phyloP scores from a whole-genome alignment of 768 basidiomycete genomes.

The Boletus subparvulus region DNA sequence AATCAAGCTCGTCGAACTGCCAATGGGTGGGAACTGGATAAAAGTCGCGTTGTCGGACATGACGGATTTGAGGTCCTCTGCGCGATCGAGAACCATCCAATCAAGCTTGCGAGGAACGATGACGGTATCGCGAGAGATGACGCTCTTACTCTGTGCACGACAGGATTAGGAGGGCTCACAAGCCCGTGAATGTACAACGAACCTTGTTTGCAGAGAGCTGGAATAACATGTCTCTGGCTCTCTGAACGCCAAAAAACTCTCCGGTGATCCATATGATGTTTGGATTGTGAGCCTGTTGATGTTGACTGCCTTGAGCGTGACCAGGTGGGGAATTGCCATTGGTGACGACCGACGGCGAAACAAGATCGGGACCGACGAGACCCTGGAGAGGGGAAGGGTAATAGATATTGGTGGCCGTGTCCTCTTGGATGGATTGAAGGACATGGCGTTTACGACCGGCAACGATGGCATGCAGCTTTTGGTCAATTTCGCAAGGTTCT shows the following conservation, averaged over 20 bases:
- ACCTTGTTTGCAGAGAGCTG: conserved; percentile 88
- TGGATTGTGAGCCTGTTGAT: conserved; percentile 50
- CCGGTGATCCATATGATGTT: conserved; percentile 96
- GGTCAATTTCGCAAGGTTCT: conserved; percentile 91
- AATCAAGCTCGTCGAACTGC: conserved; percentile 89
- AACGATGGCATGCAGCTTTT: conserved; percentile 88
- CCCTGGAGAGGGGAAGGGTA: conserved; percentile 88
- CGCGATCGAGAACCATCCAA: conserved; percentile 97
- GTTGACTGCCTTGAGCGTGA: conserved; percentile 21
- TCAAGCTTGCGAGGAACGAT: conserved; percentile 96
- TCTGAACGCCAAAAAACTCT: conserved; percentile 93
- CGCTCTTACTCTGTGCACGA: conserved; percentile 67
- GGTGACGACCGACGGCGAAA: conserved; percentile 37
- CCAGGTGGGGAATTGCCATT: conserved; percentile 35
- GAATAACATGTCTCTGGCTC: conserved; percentile 93
- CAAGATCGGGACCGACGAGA: conserved; percentile 68
- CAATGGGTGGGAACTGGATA: conserved; percentile 90
- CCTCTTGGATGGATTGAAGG: conserved; percentile 92
- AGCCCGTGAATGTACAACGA: neutral
- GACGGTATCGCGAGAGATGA: conserved; percentile 91
- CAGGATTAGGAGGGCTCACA: neutral
- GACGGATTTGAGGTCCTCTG: conserved; percentile 86
- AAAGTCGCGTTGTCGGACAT: conserved; percentile 98
- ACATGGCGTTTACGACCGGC: conserved; percentile 85
- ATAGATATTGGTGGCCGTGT: conserved; percentile 97